Evolutionary conservation across 2,329 filamentous ascomycete species (phyloP), one percentile per base, ranked within the genome.

Genomic region (Daldinia sp.): DNA sequence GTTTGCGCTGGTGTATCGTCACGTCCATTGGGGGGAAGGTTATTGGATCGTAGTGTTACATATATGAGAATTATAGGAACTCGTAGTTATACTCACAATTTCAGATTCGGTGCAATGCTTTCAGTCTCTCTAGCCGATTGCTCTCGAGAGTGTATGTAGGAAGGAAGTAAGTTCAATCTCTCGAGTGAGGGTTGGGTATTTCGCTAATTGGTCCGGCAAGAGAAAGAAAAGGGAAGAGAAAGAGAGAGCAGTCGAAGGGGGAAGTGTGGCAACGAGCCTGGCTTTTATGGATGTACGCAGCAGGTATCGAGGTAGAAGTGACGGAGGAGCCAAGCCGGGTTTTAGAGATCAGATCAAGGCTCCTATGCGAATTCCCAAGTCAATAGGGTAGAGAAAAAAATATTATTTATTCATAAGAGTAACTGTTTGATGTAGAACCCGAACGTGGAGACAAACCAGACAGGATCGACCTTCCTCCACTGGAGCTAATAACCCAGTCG

Each of bases 271-370:
- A 64, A 69, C 13, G 59, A 43, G 58, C 17, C 56, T 62, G 66
- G 73, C 68, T 76, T 78, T 78, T 78, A 78, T 77, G 72, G 71
- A 67, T 53, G 50, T 39, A 43, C 68, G 58, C 50, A 50, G 43
- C 55, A 50, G 51, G 58, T 29, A 58, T n/a, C n/a, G n/a, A n/a
- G n/a, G n/a, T n/a, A n/a, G n/a, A 50, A 34, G 51, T 29, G 10
- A 49, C 52, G 55, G 49, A 70, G 60, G 68, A 70, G 71, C 59
- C 66, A 70, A 67, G 67, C 60, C 56, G 52, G 58, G 32, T 43
- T n/a, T 61, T 63, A 58, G 27, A 69, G 53, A 56, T 48, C 25
- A 19, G 29, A 53, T 58, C 52, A 51, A 69, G 54, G 39, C 35
- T 54, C 57, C 43, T 61, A 68, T 27, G 51, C 51, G 64, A 58